A percentile compares a stretch with the other conserved stretches of the same genome.
These are phyloP conservation scores for Pholiota conissans DNA, from an alignment of 768 basidiomycete genomes.

Conservation along the genomic window DNA sequence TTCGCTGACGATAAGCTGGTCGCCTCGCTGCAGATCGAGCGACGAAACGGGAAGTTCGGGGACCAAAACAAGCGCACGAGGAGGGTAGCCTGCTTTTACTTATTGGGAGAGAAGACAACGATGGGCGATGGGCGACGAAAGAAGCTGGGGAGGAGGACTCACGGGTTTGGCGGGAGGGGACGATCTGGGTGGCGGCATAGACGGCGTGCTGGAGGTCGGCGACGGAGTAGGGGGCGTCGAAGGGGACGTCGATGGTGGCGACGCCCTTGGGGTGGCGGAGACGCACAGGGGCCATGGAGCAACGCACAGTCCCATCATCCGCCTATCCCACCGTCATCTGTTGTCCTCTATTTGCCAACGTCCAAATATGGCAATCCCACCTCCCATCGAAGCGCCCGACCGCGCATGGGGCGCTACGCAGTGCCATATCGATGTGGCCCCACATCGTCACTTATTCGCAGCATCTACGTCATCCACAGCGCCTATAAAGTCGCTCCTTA, in stretches of 20 bases:
- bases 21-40: conserved; percentile 75
- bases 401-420: background rate
- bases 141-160: conserved; percentile 27
- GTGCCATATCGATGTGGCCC: background rate
- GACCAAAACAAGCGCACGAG: conserved; percentile 65
- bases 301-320: background rate
- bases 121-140: background rate
- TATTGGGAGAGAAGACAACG: background rate
- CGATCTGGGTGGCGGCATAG: conserved; percentile 63
- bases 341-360: conserved; percentile 14
- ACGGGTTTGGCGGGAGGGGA: conserved; percentile 79
- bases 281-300: conserved; percentile 67
- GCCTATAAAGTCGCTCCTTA: conserved; percentile 11
- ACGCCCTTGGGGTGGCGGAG: conserved; percentile 86
- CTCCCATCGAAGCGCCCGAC: background rate
- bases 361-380: background rate
- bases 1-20: conserved; percentile 82
- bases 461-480: conserved; percentile 1
- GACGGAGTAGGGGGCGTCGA: conserved; percentile 59
- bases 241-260: conserved; percentile 69
- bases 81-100: conserved; percentile 90
- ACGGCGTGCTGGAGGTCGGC: conserved; percentile 77
- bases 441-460: conserved; percentile 8
- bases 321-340: conserved; percentile 18
- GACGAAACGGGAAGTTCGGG: conserved; percentile 76